Conservation (phyloP, 2,329 filamentous ascomycete genomes). For the Pezicula radicicola region DNA sequence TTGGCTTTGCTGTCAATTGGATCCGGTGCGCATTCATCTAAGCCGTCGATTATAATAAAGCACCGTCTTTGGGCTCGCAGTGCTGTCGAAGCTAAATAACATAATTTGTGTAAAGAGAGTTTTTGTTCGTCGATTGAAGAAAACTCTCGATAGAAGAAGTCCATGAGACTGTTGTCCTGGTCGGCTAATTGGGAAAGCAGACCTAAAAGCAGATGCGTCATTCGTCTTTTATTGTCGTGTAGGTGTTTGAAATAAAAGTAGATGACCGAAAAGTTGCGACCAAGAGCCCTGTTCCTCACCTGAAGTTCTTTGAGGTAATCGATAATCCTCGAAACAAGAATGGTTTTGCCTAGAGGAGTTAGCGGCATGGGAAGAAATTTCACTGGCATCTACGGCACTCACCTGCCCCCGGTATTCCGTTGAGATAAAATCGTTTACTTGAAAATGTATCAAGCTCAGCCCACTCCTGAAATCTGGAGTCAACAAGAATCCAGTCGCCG, state of each 20-base stretch:
- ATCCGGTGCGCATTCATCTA: slow-evolving; percentile 35
- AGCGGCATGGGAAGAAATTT: neutral
- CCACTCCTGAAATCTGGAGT: no score
- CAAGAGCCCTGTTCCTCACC: neutral
- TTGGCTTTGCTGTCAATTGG: no score
- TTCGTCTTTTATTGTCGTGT: slow-evolving; percentile 28
- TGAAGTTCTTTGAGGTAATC: slow-evolving; percentile 21
- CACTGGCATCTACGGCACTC: slow-evolving; percentile 1
- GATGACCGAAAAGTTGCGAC: slow-evolving; percentile 13
- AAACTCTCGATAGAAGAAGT: slow-evolving; percentile 31
- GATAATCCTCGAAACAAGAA: slow-evolving; percentile 36
- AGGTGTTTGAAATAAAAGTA: slow-evolving; percentile 39
- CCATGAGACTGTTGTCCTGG: slow-evolving; percentile 25
- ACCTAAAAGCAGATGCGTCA: slow-evolving; percentile 28
- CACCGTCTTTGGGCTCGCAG: slow-evolving; percentile 15
- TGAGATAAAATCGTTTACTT: slow-evolving; percentile 1
- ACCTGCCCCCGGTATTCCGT: slow-evolving; percentile 38
- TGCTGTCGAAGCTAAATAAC: slow-evolving; percentile 25
- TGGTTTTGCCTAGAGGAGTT: slow-evolving; percentile 30
- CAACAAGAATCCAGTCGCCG: no score
- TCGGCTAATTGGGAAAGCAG: slow-evolving; percentile 32
- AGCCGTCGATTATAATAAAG: slow-evolving; percentile 37
- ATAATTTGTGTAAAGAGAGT: slow-evolving; percentile 21
- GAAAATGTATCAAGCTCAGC: no score
- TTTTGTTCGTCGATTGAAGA: slow-evolving; percentile 26